These are phyloP conservation scores for Prunus armeniaca DNA, from an alignment of 306 rosid genomes.

Conservation along the genomic window DNA sequence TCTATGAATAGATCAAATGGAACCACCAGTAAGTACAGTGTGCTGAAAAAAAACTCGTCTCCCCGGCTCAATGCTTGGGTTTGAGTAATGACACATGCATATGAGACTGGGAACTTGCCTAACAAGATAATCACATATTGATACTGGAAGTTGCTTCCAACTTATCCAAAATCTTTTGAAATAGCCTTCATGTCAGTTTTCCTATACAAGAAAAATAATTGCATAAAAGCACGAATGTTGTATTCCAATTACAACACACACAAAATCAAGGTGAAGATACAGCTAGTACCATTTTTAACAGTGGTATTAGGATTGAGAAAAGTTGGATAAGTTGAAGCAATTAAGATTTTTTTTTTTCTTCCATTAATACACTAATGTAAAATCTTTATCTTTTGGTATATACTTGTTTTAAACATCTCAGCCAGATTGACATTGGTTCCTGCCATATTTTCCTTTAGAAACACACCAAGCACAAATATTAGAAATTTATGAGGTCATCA, in stretches of 20 bases:
- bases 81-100: background rate
- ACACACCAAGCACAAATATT: background rate
- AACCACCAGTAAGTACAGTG: background rate
- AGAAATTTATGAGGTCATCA: background rate
- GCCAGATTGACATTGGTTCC: slow-evolving; percentile 2
- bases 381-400: background rate
- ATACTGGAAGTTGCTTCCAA: background rate
- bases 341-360: background rate
- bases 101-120: background rate
- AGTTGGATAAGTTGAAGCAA: background rate
- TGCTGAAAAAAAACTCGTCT: background rate
- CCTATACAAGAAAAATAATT: background rate
- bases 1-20: background rate
- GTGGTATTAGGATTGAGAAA: background rate
- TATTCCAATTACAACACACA: background rate
- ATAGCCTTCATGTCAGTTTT: background rate
- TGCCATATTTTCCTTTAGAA: background rate
- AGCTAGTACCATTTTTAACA: background rate
- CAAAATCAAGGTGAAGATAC: background rate
- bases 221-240: background rate
- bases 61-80: background rate
- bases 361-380: background rate
- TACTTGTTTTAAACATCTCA: background rate
- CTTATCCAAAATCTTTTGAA: background rate
- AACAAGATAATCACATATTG: background rate